phyloP scores from a whole-genome alignment of 768 basidiomycete genomes.

The Dentipellis fragilis region DNA sequence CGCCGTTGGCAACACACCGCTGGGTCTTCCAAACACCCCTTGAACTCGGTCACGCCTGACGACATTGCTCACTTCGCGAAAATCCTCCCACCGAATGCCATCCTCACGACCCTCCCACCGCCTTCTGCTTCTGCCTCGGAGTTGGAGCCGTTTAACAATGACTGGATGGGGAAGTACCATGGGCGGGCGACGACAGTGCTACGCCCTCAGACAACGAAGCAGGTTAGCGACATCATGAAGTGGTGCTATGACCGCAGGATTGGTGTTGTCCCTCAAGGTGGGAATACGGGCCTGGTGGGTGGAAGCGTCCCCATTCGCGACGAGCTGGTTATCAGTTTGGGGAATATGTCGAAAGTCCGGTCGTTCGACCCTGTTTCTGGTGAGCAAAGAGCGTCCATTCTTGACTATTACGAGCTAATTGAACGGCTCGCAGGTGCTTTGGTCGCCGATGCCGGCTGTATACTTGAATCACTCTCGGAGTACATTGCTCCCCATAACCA shows the following conservation, averaged over 20 bases:
- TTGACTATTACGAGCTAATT: neutral
- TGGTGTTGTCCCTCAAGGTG: constrained; percentile 94
- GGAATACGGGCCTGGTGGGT: constrained; percentile 96
- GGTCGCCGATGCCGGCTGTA: constrained; percentile 89
- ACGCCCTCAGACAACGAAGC: constrained; percentile 76
- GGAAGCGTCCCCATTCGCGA: constrained; percentile 84
- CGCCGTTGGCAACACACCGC: constrained; percentile 16
- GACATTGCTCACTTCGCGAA: constrained; percentile 63
- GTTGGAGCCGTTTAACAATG: constrained; percentile 70
- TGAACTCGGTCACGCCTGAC: constrained; percentile 35
- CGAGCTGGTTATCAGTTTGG: constrained; percentile 78
- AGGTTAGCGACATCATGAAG: constrained; percentile 83
- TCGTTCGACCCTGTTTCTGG: constrained; percentile 80
- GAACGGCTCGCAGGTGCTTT: constrained; percentile 52
- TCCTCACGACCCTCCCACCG: constrained; percentile 60
- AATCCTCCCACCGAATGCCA: constrained; percentile 50
- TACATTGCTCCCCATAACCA: constrained; percentile 80
- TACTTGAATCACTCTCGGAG: constrained; percentile 82
- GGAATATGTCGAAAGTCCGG: constrained; percentile 74
- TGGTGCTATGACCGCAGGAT: constrained; percentile 78
- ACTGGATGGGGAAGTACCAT: constrained; percentile 95
- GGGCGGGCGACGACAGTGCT: constrained; percentile 81
- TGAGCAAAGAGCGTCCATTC: constrained; percentile 21
- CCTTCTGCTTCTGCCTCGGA: constrained; percentile 43
- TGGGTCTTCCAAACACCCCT: constrained; percentile 11